Conservation (phyloP, 2,329 filamentous ascomycete species). For the Fusarium sp. region DNA sequence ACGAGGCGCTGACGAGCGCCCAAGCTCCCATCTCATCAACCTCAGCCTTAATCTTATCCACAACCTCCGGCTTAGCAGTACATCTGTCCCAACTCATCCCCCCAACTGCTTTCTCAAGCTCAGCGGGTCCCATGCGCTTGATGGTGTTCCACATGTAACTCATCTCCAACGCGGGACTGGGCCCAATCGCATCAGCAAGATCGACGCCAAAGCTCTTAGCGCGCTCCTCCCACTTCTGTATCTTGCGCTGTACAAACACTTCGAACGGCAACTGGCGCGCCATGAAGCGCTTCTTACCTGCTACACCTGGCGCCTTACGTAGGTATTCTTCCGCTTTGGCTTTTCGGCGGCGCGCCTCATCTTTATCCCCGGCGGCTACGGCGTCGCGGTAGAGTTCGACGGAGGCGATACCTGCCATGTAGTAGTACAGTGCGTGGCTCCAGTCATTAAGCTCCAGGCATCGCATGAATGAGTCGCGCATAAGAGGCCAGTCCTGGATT, state of each 20-base stretch:
- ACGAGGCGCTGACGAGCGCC: constrained; percentile 71
- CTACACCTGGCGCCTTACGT: constrained; percentile 74
- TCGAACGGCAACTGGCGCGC: constrained; percentile 90
- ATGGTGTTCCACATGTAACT: constrained; percentile 92
- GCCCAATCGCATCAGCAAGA: constrained; percentile 82
- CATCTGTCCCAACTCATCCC: constrained; percentile 74
- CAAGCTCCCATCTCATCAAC: constrained; percentile 71
- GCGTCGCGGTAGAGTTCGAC: constrained; percentile 82
- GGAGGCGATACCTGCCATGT: constrained; percentile 81
- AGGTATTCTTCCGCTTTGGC: constrained; percentile 75
- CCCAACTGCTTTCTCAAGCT: constrained; percentile 71
- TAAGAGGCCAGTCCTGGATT: constrained; percentile 78
- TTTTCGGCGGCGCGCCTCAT: constrained; percentile 66
- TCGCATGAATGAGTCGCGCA: constrained; percentile 77
- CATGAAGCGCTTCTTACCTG: constrained; percentile 91
- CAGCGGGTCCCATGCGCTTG: constrained; percentile 76
- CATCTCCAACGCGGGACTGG: constrained; percentile 89
- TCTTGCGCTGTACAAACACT: constrained; percentile 82
- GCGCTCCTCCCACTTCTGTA: constrained; percentile 87
- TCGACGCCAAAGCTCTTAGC: constrained; percentile 73
- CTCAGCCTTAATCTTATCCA: constrained; percentile 60
- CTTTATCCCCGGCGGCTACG: constrained; percentile 49
- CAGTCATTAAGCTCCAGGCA: constrained; percentile 88
- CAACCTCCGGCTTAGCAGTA: constrained; percentile 55
- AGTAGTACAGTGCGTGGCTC: constrained; percentile 91